Evolutionary conservation across 129 eudicot species (phyloP), one percentile per base, ranked within the genome.

Genomic region (Artemisia argyi): DNA sequence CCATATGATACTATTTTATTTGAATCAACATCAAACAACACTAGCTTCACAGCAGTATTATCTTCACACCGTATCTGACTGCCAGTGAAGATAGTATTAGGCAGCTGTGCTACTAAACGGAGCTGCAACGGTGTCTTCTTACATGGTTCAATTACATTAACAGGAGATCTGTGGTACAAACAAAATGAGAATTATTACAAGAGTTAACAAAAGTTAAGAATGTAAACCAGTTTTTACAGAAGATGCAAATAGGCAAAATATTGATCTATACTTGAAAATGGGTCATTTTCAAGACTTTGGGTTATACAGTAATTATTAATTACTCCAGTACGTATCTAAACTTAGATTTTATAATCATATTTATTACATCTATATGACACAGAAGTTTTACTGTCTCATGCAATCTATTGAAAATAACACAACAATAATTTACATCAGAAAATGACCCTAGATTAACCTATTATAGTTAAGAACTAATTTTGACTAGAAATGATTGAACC

Each of bases 41-140:
- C 80, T 62, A 93, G 14, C 76, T 76, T 84, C 30, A 87, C 32
- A 14, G 83, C 50, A 1, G 61, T 60, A 59, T 61, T 65, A 35
- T 82, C 89, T 17, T 69, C 76, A 0, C 88, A 76, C 58, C 62
- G 78, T 15, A 93, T 77, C 30, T 68, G 72, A 58, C 76, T 82
- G 65, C 82, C 79, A 0, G 98, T 93, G 72, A 89, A 93, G 35
- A 93, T 64, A 10, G 80, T 85, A 5, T 73, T 17, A 4, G 96
- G 95, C 49, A 89, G 63, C 10, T 76, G 78, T 20, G 77, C 82
- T 13, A 58, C 69, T 59, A 93, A 85, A 3, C 71, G 85, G 65
- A 93, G 75, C 82, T 83, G 95, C 65, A 80, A 66, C 2, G 78
- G 63, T 11, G 85, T 80, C 48, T 81, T 55, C 46, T 52, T 54